Evolutionary conservation across 306 rosid genomes (phyloP).

Genomic region (Quercus aquifolioides): DNA sequence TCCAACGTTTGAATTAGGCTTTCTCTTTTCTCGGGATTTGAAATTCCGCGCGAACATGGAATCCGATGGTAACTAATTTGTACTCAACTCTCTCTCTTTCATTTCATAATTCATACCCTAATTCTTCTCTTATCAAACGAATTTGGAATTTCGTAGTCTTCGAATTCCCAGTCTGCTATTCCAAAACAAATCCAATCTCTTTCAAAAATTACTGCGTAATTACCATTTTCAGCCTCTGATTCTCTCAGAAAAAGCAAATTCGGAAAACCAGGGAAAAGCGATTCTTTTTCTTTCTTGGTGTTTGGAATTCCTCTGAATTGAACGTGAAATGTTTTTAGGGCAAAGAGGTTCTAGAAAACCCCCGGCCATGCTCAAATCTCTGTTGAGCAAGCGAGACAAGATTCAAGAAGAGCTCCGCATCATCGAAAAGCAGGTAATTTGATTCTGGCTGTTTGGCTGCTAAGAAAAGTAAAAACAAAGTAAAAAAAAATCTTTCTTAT

Average conservation of each 20-base stretch:
- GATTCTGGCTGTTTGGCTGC: neutral
- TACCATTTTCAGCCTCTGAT: neutral
- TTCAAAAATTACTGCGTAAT: neutral
- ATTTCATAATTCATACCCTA: neutral
- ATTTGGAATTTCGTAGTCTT: no score
- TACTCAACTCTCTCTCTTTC: neutral
- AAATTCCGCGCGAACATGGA: neutral
- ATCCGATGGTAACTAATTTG: neutral
- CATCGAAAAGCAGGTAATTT: conserved; percentile 1
- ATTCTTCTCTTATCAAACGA: neutral
- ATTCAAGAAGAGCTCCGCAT: neutral
- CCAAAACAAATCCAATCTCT: neutral
- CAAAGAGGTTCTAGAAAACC: neutral
- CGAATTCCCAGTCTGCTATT: neutral
- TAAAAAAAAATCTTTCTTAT: neutral
- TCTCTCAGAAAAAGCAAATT: neutral
- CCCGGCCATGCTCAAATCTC: neutral
- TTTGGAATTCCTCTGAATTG: neutral
- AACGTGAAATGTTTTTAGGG: neutral
- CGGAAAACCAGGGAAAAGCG: neutral
- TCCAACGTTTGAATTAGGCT: neutral
- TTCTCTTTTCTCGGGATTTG: neutral
- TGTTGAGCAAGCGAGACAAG: neutral
- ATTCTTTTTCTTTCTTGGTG: neutral
- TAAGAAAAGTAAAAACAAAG: neutral